Conservation (phyloP, 2,329 filamentous ascomycete species). For the Zymoseptoria crescenta region DNA sequence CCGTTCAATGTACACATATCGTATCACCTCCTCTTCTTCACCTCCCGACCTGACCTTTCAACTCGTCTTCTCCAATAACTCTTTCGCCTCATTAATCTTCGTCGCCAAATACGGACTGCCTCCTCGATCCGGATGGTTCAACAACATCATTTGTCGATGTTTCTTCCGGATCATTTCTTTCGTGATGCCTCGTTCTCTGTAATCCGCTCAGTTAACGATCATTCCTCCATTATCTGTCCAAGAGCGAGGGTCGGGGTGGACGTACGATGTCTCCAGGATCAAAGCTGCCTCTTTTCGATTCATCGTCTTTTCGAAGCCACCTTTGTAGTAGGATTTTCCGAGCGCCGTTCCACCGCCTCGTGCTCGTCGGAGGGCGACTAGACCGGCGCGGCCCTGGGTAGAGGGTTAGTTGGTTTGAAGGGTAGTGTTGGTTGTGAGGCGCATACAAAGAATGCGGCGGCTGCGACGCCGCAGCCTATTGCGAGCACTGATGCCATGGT, state of each 20-base stretch:
- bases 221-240: neutral
- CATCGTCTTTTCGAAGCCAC: slow-evolving; percentile 96
- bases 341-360: slow-evolving; percentile 66
- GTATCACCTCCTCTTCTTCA: neutral
- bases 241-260: slow-evolving; percentile 8
- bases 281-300: slow-evolving; percentile 82
- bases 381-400: slow-evolving; percentile 77
- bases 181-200: slow-evolving; percentile 74
- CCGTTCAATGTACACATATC: neutral
- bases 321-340: slow-evolving; percentile 93
- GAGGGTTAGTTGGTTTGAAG: neutral
- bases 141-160: slow-evolving; percentile 88
- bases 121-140: slow-evolving; percentile 96
- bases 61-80: slow-evolving; percentile 72
- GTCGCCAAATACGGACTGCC: slow-evolving; percentile 94
- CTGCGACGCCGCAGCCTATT: slow-evolving; percentile 54
- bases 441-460: slow-evolving; percentile 57
- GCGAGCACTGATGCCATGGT: slow-evolving; percentile 53
- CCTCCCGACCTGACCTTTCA: slow-evolving; percentile 12
- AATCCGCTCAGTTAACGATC: slow-evolving; percentile 2
- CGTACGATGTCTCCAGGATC: slow-evolving; percentile 82
- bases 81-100: slow-evolving; percentile 98
- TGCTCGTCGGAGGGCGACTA: slow-evolving; percentile 79
- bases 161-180: slow-evolving; percentile 95
- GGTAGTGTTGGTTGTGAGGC: neutral